Conservation (phyloP, 805 yeast species). For the Spathaspora hagerdaliae region DNA sequence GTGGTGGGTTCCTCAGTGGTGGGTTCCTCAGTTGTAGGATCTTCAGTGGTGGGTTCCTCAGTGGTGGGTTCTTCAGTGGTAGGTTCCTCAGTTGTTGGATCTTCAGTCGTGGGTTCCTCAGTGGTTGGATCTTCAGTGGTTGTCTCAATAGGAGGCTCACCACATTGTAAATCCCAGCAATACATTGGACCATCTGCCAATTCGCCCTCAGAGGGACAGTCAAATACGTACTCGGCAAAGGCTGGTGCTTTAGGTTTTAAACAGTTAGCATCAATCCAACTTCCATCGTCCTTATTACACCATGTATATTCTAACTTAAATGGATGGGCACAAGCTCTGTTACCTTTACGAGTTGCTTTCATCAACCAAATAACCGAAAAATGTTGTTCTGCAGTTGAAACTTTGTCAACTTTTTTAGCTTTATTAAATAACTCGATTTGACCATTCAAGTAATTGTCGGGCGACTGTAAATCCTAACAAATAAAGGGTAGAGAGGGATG, state of each 20-base stretch:
- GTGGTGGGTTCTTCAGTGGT: slow-evolving; percentile 1
- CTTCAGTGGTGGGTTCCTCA: not conserved
- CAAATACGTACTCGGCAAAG: slow-evolving; percentile 1
- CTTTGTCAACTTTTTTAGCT: not conserved
- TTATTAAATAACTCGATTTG: not conserved
- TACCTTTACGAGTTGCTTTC: not conserved
- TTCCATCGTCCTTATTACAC: not conserved
- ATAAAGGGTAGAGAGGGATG: slow-evolving; percentile 1
- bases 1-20: not conserved
- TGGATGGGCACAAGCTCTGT: not conserved
- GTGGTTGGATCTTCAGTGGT: not conserved
- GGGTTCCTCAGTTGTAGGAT: not conserved
- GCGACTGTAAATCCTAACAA: not conserved
- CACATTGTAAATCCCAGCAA: slow-evolving; percentile 1
- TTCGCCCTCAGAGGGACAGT: not conserved
- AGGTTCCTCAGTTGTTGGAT: not conserved
- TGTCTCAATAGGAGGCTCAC: not conserved
- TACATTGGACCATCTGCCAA: slow-evolving; percentile 1
- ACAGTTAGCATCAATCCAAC: slow-evolving; percentile 2
- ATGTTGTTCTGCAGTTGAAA: slow-evolving; percentile 1
- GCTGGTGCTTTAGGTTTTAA: not conserved
- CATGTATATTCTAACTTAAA: slow-evolving; percentile 1
- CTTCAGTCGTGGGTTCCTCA: not conserved
- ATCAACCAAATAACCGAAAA: slow-evolving; percentile 3
- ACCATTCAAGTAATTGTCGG: slow-evolving; percentile 3